These are phyloP conservation scores for Boletales sp. DNA, from an alignment of 768 basidiomycete genomes.

Conservation along the genomic window DNA sequence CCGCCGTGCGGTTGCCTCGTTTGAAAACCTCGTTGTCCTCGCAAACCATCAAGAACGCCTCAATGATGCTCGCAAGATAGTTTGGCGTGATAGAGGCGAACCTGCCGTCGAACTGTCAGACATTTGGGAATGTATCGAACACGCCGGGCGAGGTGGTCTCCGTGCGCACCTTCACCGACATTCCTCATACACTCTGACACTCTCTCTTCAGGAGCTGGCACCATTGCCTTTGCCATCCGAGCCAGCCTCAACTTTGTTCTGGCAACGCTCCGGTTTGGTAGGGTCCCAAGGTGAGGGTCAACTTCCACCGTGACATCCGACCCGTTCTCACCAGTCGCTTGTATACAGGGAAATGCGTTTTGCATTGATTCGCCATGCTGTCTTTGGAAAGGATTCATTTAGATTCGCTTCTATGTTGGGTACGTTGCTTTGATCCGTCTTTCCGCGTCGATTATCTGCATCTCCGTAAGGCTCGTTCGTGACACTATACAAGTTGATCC, in stretches of 20 bases:
- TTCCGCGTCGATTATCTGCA: background rate
- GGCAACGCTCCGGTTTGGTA: slow-evolving; percentile 68
- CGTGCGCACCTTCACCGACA: slow-evolving; percentile 44
- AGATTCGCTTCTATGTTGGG: slow-evolving; percentile 89
- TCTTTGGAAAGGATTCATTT: slow-evolving; percentile 80
- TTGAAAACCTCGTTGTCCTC: slow-evolving; percentile 80
- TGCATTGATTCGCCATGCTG: slow-evolving; percentile 68
- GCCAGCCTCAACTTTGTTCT: slow-evolving; percentile 81
- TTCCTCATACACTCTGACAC: background rate
- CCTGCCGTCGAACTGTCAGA: slow-evolving; percentile 65
- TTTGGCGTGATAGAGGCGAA: slow-evolving; percentile 79
- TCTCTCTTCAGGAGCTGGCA: slow-evolving; percentile 60
- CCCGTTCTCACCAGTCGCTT: background rate
- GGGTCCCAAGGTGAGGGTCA: slow-evolving; percentile 55
- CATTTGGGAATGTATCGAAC: slow-evolving; percentile 63
- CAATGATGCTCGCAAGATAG: slow-evolving; percentile 69
- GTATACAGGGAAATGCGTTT: slow-evolving; percentile 57
- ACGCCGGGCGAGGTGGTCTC: slow-evolving; percentile 67
- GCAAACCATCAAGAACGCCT: slow-evolving; percentile 81
- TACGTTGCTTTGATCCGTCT: slow-evolving; percentile 19
- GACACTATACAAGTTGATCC: slow-evolving; percentile 71
- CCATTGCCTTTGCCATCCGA: slow-evolving; percentile 77
- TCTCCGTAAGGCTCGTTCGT: slow-evolving; percentile 63
- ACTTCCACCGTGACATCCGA: background rate
- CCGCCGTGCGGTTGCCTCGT: slow-evolving; percentile 61